Percentiles rank a stretch among this genome's conserved stretches.
These are phyloP conservation scores for Wickerhamiella azyma DNA, from an alignment of 805 yeast species.

Conservation along the genomic window DNA sequence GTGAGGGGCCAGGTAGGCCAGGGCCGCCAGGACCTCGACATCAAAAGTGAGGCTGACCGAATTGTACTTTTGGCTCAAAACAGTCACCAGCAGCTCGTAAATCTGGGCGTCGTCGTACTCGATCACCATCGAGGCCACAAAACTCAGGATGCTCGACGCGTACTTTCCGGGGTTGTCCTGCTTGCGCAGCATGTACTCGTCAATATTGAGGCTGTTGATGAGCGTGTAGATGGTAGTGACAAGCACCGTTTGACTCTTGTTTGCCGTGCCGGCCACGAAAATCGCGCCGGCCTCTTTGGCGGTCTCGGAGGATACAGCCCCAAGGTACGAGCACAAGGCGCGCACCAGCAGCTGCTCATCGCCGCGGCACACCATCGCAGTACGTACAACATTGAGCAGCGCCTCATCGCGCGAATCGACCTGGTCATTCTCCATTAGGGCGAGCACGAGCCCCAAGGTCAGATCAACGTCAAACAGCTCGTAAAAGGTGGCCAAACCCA, in stretches of 20 bases:
- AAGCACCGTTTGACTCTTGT: conserved; percentile 65
- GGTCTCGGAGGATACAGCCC: conserved; percentile 32
- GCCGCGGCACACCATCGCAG: conserved; percentile 41
- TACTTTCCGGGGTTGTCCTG: conserved; percentile 20
- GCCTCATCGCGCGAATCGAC: conserved; percentile 30
- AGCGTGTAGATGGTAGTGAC: conserved; percentile 76
- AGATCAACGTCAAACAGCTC: conserved; percentile 33
- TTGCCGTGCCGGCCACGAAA: conserved; percentile 53
- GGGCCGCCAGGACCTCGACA: conserved; percentile 26
- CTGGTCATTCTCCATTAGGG: conserved; percentile 32
- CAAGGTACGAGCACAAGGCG: conserved; percentile 32
- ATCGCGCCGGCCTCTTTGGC: conserved; percentile 42
- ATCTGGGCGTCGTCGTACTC: conserved; percentile 43
- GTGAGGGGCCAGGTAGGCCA: conserved; percentile 17
- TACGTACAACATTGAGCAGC: conserved; percentile 37
- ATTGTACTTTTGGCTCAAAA: conserved; percentile 37
- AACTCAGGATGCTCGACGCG: conserved; percentile 16
- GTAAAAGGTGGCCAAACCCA: conserved; percentile 40
- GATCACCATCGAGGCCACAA: conserved; percentile 15
- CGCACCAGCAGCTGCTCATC: conserved; percentile 23
- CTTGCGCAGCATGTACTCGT: conserved; percentile 22
- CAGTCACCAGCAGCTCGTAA: conserved; percentile 62
- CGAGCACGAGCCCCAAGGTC: conserved; percentile 35
- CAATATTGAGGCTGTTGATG: conserved; percentile 54
- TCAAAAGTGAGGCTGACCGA: conserved; percentile 16